Conservation (phyloP, 345 rosid species). For the Mercurialis annua region DNA sequence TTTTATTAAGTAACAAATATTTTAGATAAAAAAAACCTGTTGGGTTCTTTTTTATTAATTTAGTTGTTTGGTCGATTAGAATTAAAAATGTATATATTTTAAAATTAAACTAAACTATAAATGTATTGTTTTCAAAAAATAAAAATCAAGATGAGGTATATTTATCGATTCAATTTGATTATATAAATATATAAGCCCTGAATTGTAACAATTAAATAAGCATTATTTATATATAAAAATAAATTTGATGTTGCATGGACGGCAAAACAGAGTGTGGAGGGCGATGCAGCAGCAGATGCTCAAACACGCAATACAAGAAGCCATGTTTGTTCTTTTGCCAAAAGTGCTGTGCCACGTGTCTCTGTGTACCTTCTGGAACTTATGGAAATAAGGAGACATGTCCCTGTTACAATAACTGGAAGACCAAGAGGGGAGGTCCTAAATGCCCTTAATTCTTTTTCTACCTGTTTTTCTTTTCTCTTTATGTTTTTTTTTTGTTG, state of each 20-base stretch:
- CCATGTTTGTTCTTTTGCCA: constrained; percentile 24
- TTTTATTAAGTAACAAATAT: no score
- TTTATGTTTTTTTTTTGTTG: background rate
- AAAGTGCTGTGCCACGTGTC: constrained; percentile 23
- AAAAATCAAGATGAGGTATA: no score
- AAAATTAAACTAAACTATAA: no score
- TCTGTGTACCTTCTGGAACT: constrained; percentile 26
- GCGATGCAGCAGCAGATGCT: constrained; percentile 19
- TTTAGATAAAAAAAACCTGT: no score
- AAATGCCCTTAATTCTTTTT: constrained; percentile 14
- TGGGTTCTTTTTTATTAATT: no score
- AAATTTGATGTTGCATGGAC: background rate
- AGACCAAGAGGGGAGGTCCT: constrained; percentile 28
- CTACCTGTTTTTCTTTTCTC: background rate
- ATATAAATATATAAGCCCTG: background rate
- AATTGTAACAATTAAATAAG: no score
- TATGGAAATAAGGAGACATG: constrained; percentile 22
- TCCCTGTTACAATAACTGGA: constrained; percentile 28
- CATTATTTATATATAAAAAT: no score
- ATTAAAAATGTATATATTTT: no score
- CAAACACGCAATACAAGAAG: constrained; percentile 19
- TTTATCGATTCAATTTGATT: background rate
- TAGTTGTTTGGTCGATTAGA: no score
- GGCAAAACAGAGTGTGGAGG: constrained; percentile 10
- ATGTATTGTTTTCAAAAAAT: no score